These are phyloP conservation scores for Nothophoma quercina DNA, from an alignment of 2,329 filamentous ascomycete genomes.

Conservation along the genomic window DNA sequence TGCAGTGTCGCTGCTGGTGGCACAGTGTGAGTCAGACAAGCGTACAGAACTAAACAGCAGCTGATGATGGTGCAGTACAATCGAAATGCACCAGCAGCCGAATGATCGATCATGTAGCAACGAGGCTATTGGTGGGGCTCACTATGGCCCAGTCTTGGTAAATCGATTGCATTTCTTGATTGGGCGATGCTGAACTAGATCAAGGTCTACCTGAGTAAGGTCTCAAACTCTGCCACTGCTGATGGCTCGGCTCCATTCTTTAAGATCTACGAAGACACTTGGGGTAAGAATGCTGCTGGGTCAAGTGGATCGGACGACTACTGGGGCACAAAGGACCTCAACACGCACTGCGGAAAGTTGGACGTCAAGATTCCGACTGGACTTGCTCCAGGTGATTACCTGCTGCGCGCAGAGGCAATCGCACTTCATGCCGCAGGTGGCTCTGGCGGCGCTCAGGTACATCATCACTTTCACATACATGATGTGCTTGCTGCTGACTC, in stretches of 20 bases:
- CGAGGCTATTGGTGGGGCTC: slow-evolving; percentile 45
- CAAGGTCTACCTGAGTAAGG: slow-evolving; percentile 52
- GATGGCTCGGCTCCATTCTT: slow-evolving; percentile 62
- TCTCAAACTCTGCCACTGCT: slow-evolving; percentile 58
- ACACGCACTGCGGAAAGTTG: slow-evolving; percentile 58
- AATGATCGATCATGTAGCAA: slow-evolving; percentile 61
- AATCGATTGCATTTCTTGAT: neutral
- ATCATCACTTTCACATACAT: neutral
- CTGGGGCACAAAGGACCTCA: slow-evolving; percentile 59
- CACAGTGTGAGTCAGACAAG: slow-evolving; percentile 31
- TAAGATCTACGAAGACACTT: slow-evolving; percentile 64
- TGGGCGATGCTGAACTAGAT: neutral
- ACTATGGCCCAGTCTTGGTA: slow-evolving; percentile 62
- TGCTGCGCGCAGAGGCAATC: slow-evolving; percentile 62
- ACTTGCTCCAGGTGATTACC: slow-evolving; percentile 64
- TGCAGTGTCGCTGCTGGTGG: slow-evolving; percentile 59
- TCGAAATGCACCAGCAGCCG: slow-evolving; percentile 58
- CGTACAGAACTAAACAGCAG: neutral
- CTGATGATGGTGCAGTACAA: slow-evolving; percentile 28
- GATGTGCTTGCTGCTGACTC: neutral
- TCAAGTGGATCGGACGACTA: slow-evolving; percentile 53
- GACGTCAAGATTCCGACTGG: slow-evolving; percentile 61
- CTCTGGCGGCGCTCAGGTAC: slow-evolving; percentile 48
- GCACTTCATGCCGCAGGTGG: slow-evolving; percentile 63
- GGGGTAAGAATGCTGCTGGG: slow-evolving; percentile 55